Base-by-base conservation (phyloP, 176 grass and related monocot genomes). In the Eleusine coracana region DNA sequence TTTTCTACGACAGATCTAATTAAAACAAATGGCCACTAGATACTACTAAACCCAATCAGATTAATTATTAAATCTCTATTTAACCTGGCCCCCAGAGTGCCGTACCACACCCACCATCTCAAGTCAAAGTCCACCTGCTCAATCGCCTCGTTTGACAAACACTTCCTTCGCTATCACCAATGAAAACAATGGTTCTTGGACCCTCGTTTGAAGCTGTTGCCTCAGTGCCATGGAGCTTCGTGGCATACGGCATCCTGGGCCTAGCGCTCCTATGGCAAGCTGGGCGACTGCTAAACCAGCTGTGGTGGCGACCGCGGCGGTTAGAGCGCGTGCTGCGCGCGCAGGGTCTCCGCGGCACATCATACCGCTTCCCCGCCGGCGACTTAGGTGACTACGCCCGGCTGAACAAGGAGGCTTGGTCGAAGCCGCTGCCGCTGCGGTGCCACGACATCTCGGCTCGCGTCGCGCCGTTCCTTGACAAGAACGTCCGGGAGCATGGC, bases 401-500 rank as follows among this genome's bases (percentile, higher is more conserved):
- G 75, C 68, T 87, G 40, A 86, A 87, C 60, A 71, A 65, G 18
- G 74, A 83, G 84, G 81, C 79, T 11, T 71, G 75, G 87, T 17
- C 83, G 7, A 76, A 11, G 62, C 74, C 83, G 36, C 50, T 89
- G 69, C 87, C 74, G n/a, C 62, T 92, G 10, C 23, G 63, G 1
- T 86, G 79, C 55, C 90, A 89, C 62, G 63, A 86, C 78, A 86
- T 92, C 68, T 82, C 70, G 11, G 77, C 78, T 28, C 86, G 75
- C 0, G 87, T 89, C 41, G 42, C 36, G 0, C 79, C 83, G 3
- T 86, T 92, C 74, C 74, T 86, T 42, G 55, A 84, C 72, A 36
- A 10, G 16, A 66, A 56, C 61, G 74, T 89, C 69, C 71, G 56
- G 60, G 69, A 84, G 13, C 69, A 92, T 45, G 83, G 92, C 46